Conservation (phyloP, 2,329 filamentous ascomycete species). For the Aspergillus pseudotamarii region DNA sequence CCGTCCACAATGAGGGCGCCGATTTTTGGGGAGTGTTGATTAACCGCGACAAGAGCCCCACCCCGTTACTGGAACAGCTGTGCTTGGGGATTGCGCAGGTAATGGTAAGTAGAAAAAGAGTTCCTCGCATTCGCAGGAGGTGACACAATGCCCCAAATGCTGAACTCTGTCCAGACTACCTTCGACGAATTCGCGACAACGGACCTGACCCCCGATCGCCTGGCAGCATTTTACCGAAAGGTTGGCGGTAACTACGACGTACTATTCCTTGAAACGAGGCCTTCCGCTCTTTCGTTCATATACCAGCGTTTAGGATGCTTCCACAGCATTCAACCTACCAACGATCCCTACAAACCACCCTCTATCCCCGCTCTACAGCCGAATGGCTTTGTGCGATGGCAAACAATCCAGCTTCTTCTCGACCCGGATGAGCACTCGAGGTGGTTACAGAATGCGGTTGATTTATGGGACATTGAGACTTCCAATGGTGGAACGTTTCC, state of each 20-base stretch:
- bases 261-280: conserved; percentile 76
- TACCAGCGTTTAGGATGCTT: conserved; percentile 90
- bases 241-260: conserved; percentile 76
- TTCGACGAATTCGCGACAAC: conserved; percentile 37
- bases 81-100: conserved; percentile 68
- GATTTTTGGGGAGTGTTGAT: conserved; percentile 66
- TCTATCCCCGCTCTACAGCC: conserved; percentile 80
- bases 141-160: not conserved
- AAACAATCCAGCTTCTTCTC: conserved; percentile 85
- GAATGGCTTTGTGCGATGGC: conserved; percentile 88
- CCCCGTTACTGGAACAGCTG: conserved; percentile 67
- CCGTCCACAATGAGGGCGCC: conserved; percentile 26
- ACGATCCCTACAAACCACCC: conserved; percentile 71
- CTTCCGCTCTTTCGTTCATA: conserved; percentile 81
- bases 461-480: conserved; percentile 74
- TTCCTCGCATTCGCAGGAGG: conserved; percentile 5
- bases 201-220: conserved; percentile 64
- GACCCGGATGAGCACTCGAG: conserved; percentile 85
- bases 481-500: conserved; percentile 64
- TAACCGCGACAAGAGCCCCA: conserved; percentile 67
- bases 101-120: conserved; percentile 60
- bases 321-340: conserved; percentile 77
- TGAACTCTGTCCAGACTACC: conserved; percentile 24
- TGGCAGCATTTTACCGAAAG: conserved; percentile 75
- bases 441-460: conserved; percentile 79